Base-by-base conservation (phyloP, 1,284 basidiomycete genomes). In the Sphaerobolus stellatus region DNA sequence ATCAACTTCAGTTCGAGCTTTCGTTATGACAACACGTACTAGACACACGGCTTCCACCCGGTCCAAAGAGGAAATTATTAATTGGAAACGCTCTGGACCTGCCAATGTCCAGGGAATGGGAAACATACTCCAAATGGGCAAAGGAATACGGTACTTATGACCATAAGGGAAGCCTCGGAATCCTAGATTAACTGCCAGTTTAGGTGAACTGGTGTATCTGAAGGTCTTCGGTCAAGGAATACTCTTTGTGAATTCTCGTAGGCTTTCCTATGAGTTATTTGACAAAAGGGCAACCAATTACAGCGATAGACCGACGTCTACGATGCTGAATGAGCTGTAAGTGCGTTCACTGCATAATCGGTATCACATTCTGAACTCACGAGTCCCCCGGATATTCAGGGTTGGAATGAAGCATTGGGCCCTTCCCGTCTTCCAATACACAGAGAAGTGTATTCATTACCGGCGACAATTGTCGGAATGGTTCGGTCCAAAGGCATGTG, bases 61-160 rank as follows among this genome's bases (percentile, higher is more conserved):
- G 36, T 5, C 36, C 36, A 22, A 16, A 16, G n/a, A 16, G 36
- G 22, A 16, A 38, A 16, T 62, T 62, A 6, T 22, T 66, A 20
- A 18, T 63, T 33, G 64, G 63, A 2, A 64, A 66, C 46, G 45
- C 61, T 2, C 48, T 58, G 4, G 59, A 64, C 34, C 50, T 65
- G 5, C 58, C 64, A 1, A 58, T 55, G 25, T 36, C 29, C 11
- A 53, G 57, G 20, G 56, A 52, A 6, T 62, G 57, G 48, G 49
- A 54, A 14, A 55, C 56, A 2, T 63, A 62, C 27, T 50, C 50
- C 14, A 28, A 59, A 14, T 63, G 62, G 60, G 48, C 48, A 16
- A 56, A 56, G 11, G 48, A 52, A 25, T 64, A 63, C 46, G 62
- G 64, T 62, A n/a, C n/a, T 16, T 38, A 22, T 38, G 18, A 36